A percentile compares a stretch with the other conserved stretches of the same genome.
Evolutionary conservation across 2,329 filamentous ascomycete species (phyloP).

Genomic region (Microsporum ferrugineum): DNA sequence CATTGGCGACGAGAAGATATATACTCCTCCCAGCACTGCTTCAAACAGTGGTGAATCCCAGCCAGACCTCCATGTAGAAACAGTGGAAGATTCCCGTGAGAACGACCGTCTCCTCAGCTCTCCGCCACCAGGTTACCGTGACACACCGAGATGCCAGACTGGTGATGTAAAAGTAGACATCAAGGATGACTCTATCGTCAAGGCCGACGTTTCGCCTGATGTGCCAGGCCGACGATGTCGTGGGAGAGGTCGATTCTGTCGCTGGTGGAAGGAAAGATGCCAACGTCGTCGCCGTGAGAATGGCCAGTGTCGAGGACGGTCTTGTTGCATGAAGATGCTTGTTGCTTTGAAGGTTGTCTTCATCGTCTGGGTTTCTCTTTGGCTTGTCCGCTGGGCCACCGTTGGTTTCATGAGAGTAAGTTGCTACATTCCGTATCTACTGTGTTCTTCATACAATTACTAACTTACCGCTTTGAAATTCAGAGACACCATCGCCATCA

Average conservation of each 20-base stretch:
- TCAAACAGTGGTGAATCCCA: background rate
- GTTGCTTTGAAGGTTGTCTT: background rate
- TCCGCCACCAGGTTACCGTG: background rate
- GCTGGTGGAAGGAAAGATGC: background rate
- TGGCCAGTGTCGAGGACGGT: background rate
- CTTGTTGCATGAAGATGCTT: conserved; percentile 1
- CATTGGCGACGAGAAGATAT: conserved; percentile 1
- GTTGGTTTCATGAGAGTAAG: background rate
- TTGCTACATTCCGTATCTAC: background rate
- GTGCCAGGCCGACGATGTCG: background rate
- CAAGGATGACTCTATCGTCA: background rate
- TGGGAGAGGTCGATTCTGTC: background rate
- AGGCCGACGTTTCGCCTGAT: background rate
- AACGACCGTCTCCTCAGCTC: background rate
- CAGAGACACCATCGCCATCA: conserved; percentile 5
- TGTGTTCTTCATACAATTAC: background rate
- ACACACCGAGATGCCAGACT: background rate
- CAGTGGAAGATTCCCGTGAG: background rate
- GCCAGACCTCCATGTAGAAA: background rate
- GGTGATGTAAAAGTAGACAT: conserved; percentile 5
- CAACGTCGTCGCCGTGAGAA: background rate
- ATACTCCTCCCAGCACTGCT: conserved; percentile 1
- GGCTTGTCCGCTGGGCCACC: background rate
- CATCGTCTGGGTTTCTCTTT: background rate
- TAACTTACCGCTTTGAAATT: background rate